Conservation (phyloP, 2,329 filamentous ascomycete genomes). For the Chaetomium strumarium region DNA sequence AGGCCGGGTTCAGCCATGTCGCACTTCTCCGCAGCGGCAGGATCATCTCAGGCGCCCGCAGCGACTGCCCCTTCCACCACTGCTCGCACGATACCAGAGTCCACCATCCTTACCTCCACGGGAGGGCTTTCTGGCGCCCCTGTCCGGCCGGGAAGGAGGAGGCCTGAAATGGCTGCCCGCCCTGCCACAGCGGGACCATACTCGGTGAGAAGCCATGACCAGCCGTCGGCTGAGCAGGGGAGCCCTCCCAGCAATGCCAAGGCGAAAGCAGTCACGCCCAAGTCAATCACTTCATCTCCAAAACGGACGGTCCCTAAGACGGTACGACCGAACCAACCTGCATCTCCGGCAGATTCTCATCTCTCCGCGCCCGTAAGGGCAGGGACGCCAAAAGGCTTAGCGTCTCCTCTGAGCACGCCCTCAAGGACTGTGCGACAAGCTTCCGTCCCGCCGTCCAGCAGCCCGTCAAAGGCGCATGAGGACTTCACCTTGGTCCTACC, state of each 20-base stretch:
- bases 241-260: constrained; percentile 43
- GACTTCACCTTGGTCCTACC: constrained; percentile 50
- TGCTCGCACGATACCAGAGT: constrained; percentile 37
- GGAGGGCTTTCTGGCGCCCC: constrained; percentile 59
- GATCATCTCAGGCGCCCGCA: constrained; percentile 32
- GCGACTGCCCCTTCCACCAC: constrained; percentile 34
- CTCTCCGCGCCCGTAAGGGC: constrained; percentile 40
- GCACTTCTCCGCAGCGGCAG: constrained; percentile 47
- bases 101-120: constrained; percentile 40
- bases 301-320: constrained; percentile 43
- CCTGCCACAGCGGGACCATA: constrained; percentile 62
- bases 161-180: constrained; percentile 52
- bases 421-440: constrained; percentile 26
- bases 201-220: constrained; percentile 52
- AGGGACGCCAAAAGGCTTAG: constrained; percentile 29
- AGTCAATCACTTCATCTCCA: constrained; percentile 47
- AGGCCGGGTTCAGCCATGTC: constrained; percentile 61
- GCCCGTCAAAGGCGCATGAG: constrained; percentile 45
- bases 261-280: constrained; percentile 44
- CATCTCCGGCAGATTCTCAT: constrained; percentile 47
- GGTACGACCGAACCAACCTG: constrained; percentile 40
- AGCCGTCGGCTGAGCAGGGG: constrained; percentile 34
- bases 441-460: constrained; percentile 27
- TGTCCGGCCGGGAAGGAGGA: constrained; percentile 53
- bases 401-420: constrained; percentile 37